Conservation (phyloP, 1,284 basidiomycete species). For the Stereum hirsutum region DNA sequence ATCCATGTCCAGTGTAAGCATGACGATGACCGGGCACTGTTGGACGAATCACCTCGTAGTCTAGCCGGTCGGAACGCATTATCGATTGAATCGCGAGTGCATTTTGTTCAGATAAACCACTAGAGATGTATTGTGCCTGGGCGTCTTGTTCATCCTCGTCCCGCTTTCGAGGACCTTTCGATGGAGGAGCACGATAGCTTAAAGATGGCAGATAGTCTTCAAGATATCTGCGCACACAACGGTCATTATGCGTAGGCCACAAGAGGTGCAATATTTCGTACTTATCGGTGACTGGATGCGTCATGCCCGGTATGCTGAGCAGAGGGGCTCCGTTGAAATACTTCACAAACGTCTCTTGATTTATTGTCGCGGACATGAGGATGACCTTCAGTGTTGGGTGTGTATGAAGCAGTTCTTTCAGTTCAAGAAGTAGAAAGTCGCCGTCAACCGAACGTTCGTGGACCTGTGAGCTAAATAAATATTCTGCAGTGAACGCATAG, state of each 20-base stretch:
- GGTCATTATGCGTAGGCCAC: background rate
- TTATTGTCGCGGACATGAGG: constrained; percentile 86
- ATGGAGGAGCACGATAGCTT: constrained; percentile 31
- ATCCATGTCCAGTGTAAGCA: constrained; percentile 6
- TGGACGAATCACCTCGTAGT: constrained; percentile 49
- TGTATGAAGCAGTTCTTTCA: constrained; percentile 66
- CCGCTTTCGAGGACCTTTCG: constrained; percentile 26
- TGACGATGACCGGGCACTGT: background rate
- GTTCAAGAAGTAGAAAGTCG: constrained; percentile 84
- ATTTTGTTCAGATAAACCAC: constrained; percentile 45
- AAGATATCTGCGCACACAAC: constrained; percentile 55
- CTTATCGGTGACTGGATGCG: constrained; percentile 74
- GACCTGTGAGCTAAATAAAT: constrained; percentile 35
- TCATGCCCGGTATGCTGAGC: constrained; percentile 78
- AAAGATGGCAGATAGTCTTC: constrained; percentile 67
- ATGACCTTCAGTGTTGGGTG: constrained; percentile 76
- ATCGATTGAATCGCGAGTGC: constrained; percentile 55
- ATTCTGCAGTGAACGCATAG: background rate
- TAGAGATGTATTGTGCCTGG: constrained; percentile 37
- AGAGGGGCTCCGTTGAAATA: constrained; percentile 81
- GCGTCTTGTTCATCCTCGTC: constrained; percentile 39
- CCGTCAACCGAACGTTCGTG: constrained; percentile 89
- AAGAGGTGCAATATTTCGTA: constrained; percentile 22
- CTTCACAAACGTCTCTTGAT: constrained; percentile 72
- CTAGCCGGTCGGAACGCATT: constrained; percentile 55